These are phyloP conservation scores for Kodamaea fukazawae DNA, from an alignment of 805 yeast species.

Conservation along the genomic window DNA sequence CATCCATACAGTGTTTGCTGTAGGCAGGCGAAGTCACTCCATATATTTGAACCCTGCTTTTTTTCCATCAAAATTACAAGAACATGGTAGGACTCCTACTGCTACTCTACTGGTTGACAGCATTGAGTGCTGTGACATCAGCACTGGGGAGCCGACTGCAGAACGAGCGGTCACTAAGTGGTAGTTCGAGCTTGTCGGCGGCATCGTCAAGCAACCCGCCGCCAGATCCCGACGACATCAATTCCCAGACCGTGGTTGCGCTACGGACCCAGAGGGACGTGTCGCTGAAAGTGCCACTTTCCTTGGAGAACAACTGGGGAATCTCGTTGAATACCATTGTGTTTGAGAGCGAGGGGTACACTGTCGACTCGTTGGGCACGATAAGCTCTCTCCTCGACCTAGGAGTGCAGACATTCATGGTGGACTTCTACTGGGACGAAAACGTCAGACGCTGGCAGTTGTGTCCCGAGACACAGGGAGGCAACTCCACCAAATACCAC, in stretches of 20 bases:
- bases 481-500: slow-evolving; percentile 15
- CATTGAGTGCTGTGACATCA: not conserved
- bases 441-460: slow-evolving; percentile 46
- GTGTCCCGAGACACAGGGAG: slow-evolving; percentile 46
- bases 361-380: slow-evolving; percentile 14
- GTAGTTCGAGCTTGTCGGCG: no score
- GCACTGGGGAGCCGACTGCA: no score
- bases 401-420: slow-evolving; percentile 46
- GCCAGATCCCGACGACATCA: no score
- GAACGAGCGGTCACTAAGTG: no score
- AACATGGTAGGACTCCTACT: no score
- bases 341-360: slow-evolving; percentile 25
- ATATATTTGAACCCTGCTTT: no score
- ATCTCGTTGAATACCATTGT: slow-evolving; percentile 27
- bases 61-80: no score
- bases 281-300: slow-evolving; percentile 27
- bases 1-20: no score
- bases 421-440: slow-evolving; percentile 60
- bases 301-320: slow-evolving; percentile 33
- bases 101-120: not conserved
- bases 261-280: slow-evolving; percentile 34
- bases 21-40: no score
- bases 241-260: no score
- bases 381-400: slow-evolving; percentile 26
- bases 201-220: no score